phyloP scores from a whole-genome alignment of 176 grass and related monocot species.

The Lolium rigidum region DNA sequence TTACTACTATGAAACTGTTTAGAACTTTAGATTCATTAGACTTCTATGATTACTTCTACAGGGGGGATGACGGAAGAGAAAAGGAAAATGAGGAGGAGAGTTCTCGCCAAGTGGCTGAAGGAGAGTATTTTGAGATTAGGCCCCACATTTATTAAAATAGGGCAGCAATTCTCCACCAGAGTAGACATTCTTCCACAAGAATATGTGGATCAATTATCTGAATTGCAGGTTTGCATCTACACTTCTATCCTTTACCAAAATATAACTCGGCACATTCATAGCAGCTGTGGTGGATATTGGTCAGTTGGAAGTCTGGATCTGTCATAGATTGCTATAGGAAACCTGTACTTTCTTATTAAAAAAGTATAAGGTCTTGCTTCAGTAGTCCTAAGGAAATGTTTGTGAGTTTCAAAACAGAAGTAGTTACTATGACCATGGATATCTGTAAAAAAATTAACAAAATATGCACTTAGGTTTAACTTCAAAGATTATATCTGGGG shows the following conservation, averaged over 20 bases:
- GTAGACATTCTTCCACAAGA: conserved; percentile 99
- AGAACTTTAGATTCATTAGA: conserved; percentile 29
- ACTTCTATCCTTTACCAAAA: conserved; percentile 14
- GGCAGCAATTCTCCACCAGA: conserved; percentile 97
- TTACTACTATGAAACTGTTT: background rate
- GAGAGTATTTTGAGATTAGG: conserved; percentile 97
- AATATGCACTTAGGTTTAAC: background rate
- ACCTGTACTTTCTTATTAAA: conserved; percentile 12
- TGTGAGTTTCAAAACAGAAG: conserved; percentile 2
- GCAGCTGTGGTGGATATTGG: background rate
- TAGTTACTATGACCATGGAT: conserved; percentile 5
- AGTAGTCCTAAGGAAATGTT: background rate
- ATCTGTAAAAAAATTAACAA: background rate
- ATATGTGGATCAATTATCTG: conserved; percentile 94
- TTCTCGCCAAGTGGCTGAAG: conserved; percentile 94
- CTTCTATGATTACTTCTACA: conserved; percentile 44
- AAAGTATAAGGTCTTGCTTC: background rate
- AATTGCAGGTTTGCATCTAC: conserved; percentile 74
- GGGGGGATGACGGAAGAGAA: conserved; percentile 94
- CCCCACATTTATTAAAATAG: conserved; percentile 99
- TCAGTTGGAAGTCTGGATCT: conserved; percentile 3
- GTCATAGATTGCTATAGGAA: conserved; percentile 17
- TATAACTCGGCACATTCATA: conserved; percentile 15
- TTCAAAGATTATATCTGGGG: conserved; percentile 14
- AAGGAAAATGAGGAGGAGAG: conserved; percentile 69